phyloP scores from a whole-genome alignment of 306 rosid species.

The Prunus dulcis region DNA sequence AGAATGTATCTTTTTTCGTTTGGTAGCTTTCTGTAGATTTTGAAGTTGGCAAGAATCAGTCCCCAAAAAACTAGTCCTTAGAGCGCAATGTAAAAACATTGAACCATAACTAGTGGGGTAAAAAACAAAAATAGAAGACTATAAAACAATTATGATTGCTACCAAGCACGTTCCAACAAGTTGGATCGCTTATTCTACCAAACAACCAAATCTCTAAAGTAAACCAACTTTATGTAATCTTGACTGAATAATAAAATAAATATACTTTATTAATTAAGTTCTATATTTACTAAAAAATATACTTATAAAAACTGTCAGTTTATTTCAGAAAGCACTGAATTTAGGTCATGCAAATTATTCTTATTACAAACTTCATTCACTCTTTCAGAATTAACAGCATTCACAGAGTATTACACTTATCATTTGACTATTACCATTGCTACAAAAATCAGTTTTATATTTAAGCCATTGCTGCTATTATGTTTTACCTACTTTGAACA shows the following conservation, averaged over 20 bases:
- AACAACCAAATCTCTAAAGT: not conserved
- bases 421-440: not conserved
- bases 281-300: no score
- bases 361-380: not conserved
- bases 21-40: slow-evolving; percentile 65
- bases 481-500: not conserved
- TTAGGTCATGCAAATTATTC: not conserved
- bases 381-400: not conserved
- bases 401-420: not conserved
- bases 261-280: no score
- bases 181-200: not conserved
- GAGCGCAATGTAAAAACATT: not conserved
- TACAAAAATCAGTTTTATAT: not conserved
- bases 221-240: not conserved
- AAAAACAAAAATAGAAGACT: not conserved
- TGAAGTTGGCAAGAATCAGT: slow-evolving; percentile 20
- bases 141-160: slow-evolving; percentile 5
- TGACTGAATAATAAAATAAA: not conserved
- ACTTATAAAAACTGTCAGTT: not conserved
- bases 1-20: slow-evolving; percentile 93
- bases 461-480: not conserved
- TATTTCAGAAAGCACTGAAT: not conserved
- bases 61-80: not conserved
- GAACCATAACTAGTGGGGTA: slow-evolving; percentile 6
- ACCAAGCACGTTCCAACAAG: slow-evolving; percentile 1